A percentile compares a stretch with the other conserved stretches of the same genome.
These are phyloP conservation scores for Murraya koenigii DNA, from an alignment of 345 rosid genomes.

Conservation along the genomic window DNA sequence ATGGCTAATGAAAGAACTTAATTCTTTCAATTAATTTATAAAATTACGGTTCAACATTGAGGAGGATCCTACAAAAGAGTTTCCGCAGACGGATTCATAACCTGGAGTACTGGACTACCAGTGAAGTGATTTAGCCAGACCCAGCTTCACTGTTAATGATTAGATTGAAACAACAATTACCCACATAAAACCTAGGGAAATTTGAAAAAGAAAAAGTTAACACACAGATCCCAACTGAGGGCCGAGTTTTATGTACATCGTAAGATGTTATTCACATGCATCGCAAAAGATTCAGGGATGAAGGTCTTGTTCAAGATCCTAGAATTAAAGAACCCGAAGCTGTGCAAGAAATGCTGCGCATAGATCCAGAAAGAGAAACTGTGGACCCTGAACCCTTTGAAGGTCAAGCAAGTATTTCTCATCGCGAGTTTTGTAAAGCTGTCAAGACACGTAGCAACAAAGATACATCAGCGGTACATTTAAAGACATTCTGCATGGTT, in stretches of 20 bases:
- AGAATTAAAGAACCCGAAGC: conserved; percentile 64
- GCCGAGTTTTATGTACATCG: conserved; percentile 24
- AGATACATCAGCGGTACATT: not conserved
- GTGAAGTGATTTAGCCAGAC: conserved; percentile 9
- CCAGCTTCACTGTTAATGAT: conserved; percentile 14
- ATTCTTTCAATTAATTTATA: conserved; percentile 6
- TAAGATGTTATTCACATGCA: conserved; percentile 31
- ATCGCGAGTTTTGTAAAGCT: conserved; percentile 86
- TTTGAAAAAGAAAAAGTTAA: not conserved
- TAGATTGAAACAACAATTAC: conserved; percentile 24
- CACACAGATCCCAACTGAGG: not conserved
- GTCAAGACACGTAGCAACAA: conserved; percentile 20
- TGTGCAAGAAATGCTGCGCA: conserved; percentile 88
- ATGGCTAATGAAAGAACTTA: not conserved
- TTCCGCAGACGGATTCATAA: not conserved
- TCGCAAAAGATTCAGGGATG: conserved; percentile 10
- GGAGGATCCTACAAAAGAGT: conserved; percentile 6
- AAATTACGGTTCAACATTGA: conserved; percentile 15
- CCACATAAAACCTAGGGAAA: conserved; percentile 34
- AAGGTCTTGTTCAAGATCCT: conserved; percentile 16
- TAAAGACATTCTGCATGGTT: not conserved
- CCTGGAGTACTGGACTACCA: not conserved
- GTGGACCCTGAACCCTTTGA: conserved; percentile 82
- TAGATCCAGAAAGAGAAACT: conserved; percentile 86
- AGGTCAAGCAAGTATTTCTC: conserved; percentile 90